Evolutionary conservation across 2,329 filamentous ascomycete genomes (phyloP).

Genomic region (Cladosporium halotolerans): DNA sequence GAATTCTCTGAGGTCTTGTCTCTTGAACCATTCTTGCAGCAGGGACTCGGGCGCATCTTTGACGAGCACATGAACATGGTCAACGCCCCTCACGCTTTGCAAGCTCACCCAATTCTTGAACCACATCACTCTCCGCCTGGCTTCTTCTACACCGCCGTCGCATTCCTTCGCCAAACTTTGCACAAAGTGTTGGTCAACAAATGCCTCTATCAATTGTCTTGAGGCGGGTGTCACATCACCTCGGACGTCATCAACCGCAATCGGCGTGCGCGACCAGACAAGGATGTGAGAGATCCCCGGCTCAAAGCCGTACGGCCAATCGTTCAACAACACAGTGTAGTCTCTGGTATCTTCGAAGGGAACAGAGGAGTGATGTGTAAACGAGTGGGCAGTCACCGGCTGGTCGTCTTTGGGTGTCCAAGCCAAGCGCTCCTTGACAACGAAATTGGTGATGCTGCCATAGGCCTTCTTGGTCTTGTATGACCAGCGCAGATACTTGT

Average conservation of each 20-base stretch:
- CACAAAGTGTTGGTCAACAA: slow-evolving; percentile 47
- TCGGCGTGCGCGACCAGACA: slow-evolving; percentile 51
- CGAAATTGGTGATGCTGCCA: slow-evolving; percentile 51
- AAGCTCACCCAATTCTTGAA: slow-evolving; percentile 59
- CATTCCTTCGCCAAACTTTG: slow-evolving; percentile 30
- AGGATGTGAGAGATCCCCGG: slow-evolving; percentile 51
- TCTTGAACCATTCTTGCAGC: slow-evolving; percentile 23
- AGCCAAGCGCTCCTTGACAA: slow-evolving; percentile 48
- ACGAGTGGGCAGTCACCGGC: slow-evolving; percentile 23
- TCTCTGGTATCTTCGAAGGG: slow-evolving; percentile 52
- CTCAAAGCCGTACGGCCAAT: slow-evolving; percentile 58
- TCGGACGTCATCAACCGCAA: slow-evolving; percentile 39
- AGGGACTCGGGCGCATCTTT: slow-evolving; percentile 38
- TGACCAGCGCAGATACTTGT: slow-evolving; percentile 56
- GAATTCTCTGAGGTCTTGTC: background rate
- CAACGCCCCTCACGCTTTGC: slow-evolving; percentile 54
- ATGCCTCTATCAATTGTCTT: slow-evolving; percentile 42
- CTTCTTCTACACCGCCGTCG: slow-evolving; percentile 18
- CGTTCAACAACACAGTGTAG: slow-evolving; percentile 53
- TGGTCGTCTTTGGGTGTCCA: slow-evolving; percentile 38
- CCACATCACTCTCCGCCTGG: slow-evolving; percentile 50
- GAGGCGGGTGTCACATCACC: slow-evolving; percentile 48
- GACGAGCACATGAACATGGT: slow-evolving; percentile 52
- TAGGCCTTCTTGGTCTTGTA: slow-evolving; percentile 48
- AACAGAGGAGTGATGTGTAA: slow-evolving; percentile 39